Conservation (phyloP, 2,329 filamentous ascomycete genomes). For the Monosporascus sp. region DNA sequence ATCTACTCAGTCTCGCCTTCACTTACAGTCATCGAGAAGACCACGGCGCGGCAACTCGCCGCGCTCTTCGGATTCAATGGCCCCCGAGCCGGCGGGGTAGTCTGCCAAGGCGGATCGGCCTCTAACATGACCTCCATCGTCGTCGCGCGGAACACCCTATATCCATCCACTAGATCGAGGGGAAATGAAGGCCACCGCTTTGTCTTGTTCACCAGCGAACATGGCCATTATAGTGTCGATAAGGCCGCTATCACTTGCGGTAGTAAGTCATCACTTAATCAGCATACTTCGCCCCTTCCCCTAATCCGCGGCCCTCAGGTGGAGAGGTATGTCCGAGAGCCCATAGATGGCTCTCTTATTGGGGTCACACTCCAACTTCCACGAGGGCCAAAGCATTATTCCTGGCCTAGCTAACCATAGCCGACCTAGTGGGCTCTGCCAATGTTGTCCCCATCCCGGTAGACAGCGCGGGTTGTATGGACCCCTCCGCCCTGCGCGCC, state of each 20-base stretch:
- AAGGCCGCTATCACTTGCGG: constrained; percentile 92
- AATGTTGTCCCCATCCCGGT: constrained; percentile 72
- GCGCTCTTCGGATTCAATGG: constrained; percentile 70
- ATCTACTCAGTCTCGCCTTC: constrained; percentile 92
- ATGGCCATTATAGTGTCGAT: constrained; percentile 92
- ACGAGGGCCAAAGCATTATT: neutral
- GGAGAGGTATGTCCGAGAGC: neutral
- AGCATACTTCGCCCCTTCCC: neutral
- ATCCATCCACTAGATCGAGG: constrained; percentile 66
- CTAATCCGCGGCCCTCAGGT: neutral
- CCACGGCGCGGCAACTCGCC: constrained; percentile 68
- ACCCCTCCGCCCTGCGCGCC: constrained; percentile 56
- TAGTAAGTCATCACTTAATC: constrained; percentile 14
- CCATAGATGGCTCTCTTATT: neutral
- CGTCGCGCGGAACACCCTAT: constrained; percentile 78
- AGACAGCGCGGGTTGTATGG: constrained; percentile 68
- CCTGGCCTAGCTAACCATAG: neutral
- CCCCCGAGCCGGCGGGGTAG: constrained; percentile 57
- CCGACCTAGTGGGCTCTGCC: constrained; percentile 53
- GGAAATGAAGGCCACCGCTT: constrained; percentile 66
- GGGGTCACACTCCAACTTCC: too few relatives aligned
- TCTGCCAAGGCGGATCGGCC: constrained; percentile 60
- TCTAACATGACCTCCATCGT: constrained; percentile 68
- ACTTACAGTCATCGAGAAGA: constrained; percentile 81
- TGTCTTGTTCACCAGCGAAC: constrained; percentile 79